These are phyloP conservation scores for Penicillium alfredii DNA, from an alignment of 495 filamentous ascomycete species.

Conservation along the genomic window DNA sequence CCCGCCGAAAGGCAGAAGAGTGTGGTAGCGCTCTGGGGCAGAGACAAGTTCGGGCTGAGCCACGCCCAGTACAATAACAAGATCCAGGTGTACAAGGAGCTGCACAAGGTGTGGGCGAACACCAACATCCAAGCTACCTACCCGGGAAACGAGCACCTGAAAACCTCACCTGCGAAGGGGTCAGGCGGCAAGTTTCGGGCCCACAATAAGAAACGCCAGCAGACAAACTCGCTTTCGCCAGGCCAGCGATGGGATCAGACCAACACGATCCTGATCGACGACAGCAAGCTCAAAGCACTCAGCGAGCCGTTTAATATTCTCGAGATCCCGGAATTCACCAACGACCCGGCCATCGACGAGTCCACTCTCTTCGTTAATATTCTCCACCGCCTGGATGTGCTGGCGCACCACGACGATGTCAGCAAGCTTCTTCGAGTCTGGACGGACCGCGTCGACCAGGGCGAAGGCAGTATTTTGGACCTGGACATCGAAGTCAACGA, in stretches of 20 bases:
- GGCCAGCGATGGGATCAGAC: conserved; percentile 59
- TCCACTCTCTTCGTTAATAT: conserved; percentile 28
- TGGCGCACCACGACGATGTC: conserved; percentile 35
- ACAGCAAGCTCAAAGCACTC: conserved; percentile 68
- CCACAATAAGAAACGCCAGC: background rate
- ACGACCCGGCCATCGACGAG: conserved; percentile 22
- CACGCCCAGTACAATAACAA: conserved; percentile 57
- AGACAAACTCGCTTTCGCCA: background rate
- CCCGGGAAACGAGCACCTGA: conserved; percentile 22
- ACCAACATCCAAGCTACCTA: conserved; percentile 45
- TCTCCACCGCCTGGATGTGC: conserved; percentile 25
- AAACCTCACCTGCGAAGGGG: background rate
- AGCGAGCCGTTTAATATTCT: conserved; percentile 81
- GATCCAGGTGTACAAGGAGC: conserved; percentile 81
- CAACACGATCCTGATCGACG: conserved; percentile 91
- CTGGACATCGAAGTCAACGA: conserved; percentile 12
- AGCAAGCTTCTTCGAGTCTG: conserved; percentile 32
- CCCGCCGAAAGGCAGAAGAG: conserved; percentile 30
- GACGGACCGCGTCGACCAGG: conserved; percentile 12
- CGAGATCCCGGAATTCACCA: conserved; percentile 67
- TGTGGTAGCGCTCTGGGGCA: conserved; percentile 70
- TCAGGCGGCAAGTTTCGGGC: background rate
- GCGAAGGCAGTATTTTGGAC: conserved; percentile 20
- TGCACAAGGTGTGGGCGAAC: conserved; percentile 65
- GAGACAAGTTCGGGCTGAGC: conserved; percentile 68